Evolutionary conservation across 1,139 yeast genomes (phyloP).

Genomic region (Pichia sp.): DNA sequence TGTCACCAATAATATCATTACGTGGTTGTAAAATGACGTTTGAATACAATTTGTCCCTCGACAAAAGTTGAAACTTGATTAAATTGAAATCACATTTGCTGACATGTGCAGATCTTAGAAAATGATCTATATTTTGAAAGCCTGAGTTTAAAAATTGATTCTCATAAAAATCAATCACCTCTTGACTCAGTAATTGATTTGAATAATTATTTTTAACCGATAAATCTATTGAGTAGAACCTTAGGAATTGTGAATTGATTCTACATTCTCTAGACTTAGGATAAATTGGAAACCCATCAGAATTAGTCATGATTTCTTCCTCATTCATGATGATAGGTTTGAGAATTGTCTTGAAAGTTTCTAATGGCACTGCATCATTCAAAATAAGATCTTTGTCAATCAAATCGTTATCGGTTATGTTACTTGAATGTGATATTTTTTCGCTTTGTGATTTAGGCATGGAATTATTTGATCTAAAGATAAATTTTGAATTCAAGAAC

Average conservation of each 20-base stretch:
- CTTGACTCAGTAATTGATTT: slow-evolving; percentile 19
- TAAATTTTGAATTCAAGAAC: background rate
- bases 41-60: slow-evolving; percentile 42
- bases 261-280: slow-evolving; percentile 37
- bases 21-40: slow-evolving; percentile 42
- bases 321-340: background rate
- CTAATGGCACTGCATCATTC: slow-evolving; percentile 7
- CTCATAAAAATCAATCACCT: slow-evolving; percentile 25
- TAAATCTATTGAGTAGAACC: slow-evolving; percentile 41
- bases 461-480: background rate
- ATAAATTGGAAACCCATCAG: background rate
- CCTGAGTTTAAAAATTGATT: slow-evolving; percentile 20
- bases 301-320: no score
- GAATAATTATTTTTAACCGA: slow-evolving; percentile 28
- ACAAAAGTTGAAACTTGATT: slow-evolving; percentile 10
- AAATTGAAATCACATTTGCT: slow-evolving; percentile 1
- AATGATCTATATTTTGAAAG: slow-evolving; percentile 14
- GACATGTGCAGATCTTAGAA: background rate
- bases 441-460: background rate
- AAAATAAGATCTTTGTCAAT: slow-evolving; percentile 1
- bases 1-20: slow-evolving; percentile 23
- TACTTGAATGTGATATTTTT: background rate
- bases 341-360: slow-evolving; percentile 8
- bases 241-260: slow-evolving; percentile 37
- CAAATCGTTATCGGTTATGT: background rate